Base-by-base conservation (phyloP, 2,329 filamentous ascomycete genomes). In the Cytospora piceae region DNA sequence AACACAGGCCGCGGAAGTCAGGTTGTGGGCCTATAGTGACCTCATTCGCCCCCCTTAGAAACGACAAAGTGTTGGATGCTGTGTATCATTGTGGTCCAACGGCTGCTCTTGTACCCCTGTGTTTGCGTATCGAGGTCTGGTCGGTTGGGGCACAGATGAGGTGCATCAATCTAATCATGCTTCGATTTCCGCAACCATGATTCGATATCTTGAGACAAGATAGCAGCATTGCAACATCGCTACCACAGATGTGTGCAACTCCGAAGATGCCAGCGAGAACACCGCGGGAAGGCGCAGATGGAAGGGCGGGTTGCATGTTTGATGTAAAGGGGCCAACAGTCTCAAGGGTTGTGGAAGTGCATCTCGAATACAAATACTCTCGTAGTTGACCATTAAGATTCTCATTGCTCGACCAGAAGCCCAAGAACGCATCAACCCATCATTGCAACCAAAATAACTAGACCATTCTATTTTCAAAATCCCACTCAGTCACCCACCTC, bases 111-210 rank as follows among this genome's bases (percentile, higher is more conserved):
- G 20, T 9, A 46, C 20, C 20, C 20, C 42, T 46, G 0, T 2
- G 7, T 17, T 46, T 46, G 42, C n/a, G 20, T 46, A 20, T 46
- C 42, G 42, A 22, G 1, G 20, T 39, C n/a, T n/a, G 20, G 42
- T 22, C 42, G 20, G 42, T 7, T 46, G 20, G 42, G 42, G n/a
- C n/a, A 46, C 42, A 22, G 20, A 46, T 22, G 20, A 46, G 11
- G n/a, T 46, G 42, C 11, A 46, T n/a, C 42, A n/a, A 46, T n/a
- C 42, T 46, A 46, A 46, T n/a, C 42, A 46, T 46, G 42, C 42
- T 46, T 46, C 42, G 42, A 46, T 46, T 11, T 22, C 42, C 7
- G 42, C 42, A 46, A 3, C 42, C 20, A 46, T 46, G 42, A 46
- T 46, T n/a, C 20, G 42, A 46, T 46, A 46, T 46, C 15, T 17